Evolutionary conservation across 768 basidiomycete species (phyloP).

Genomic region (Tulasnella sp.): DNA sequence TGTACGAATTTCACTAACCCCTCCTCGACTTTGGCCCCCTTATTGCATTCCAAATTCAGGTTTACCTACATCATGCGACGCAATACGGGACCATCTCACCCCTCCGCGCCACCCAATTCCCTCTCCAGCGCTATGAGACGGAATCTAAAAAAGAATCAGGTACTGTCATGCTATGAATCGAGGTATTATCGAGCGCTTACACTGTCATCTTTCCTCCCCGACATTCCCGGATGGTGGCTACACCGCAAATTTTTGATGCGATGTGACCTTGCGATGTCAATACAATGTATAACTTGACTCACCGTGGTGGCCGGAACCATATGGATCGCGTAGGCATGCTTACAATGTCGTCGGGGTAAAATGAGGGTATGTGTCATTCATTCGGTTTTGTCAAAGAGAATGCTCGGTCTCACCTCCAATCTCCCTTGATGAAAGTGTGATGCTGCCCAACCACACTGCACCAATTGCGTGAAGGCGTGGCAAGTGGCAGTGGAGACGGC

Average conservation of each 20-base stretch:
- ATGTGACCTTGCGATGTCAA: neutral
- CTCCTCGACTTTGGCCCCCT: too few relatives aligned
- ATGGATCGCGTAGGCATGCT: neutral
- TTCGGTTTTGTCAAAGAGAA: neutral
- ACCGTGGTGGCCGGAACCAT: too few relatives aligned
- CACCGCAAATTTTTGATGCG: neutral
- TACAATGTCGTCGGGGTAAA: constrained; percentile 13
- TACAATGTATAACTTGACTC: neutral
- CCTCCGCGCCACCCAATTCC: too few relatives aligned
- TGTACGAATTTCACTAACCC: too few relatives aligned
- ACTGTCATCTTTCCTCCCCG: neutral
- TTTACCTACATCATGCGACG: too few relatives aligned
- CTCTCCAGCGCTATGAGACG: too few relatives aligned
- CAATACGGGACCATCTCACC: too few relatives aligned
- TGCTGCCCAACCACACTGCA: constrained; percentile 14
- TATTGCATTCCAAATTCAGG: too few relatives aligned
- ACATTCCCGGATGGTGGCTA: neutral
- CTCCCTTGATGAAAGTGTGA: constrained; percentile 1
- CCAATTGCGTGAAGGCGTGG: constrained; percentile 12
- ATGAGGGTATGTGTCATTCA: constrained; percentile 1
- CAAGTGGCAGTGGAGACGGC: constrained; percentile 5
- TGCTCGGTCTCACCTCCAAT: neutral
- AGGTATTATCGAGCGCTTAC: neutral
- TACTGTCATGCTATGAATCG: neutral
- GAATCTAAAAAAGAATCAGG: constrained; percentile 12